Conservation (phyloP, 176 grass and related monocot genomes). For the Zoysia japonica region DNA sequence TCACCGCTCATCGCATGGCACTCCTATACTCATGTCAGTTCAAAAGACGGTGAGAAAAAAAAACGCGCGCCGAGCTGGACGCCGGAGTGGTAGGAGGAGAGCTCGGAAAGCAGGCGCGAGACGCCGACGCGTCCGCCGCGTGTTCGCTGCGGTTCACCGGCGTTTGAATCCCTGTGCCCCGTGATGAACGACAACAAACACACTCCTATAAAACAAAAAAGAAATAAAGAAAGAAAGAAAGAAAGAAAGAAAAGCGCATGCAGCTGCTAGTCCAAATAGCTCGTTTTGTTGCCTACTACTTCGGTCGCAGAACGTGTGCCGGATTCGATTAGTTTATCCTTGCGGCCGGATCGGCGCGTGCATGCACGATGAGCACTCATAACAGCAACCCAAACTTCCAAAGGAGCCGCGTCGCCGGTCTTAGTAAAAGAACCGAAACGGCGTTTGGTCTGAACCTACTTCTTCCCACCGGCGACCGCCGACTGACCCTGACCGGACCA, state of each 20-base stretch:
- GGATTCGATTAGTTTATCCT: too few species aligned
- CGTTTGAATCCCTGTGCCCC: neutral
- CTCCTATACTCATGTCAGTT: too few species aligned
- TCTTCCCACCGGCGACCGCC: constrained; percentile 32
- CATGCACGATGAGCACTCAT: too few species aligned
- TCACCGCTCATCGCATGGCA: neutral
- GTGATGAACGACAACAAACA: neutral
- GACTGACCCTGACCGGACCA: constrained; percentile 11
- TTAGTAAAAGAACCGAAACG: constrained; percentile 16
- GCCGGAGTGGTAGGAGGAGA: constrained; percentile 14
- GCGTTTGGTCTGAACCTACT: constrained; percentile 24
- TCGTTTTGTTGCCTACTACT: too few species aligned
- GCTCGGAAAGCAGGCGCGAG: neutral
- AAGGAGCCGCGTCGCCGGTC: too few species aligned
- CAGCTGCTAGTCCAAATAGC: too few species aligned
- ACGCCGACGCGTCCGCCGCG: neutral
- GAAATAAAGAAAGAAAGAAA: too few species aligned
- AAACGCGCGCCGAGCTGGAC: neutral
- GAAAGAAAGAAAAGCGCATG: too few species aligned
- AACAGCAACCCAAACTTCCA: too few species aligned
- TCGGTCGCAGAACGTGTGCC: too few species aligned
- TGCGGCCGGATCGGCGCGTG: too few species aligned
- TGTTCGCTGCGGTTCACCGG: neutral
- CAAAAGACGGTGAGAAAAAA: neutral
- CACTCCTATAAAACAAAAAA: neutral